These are phyloP conservation scores for Nannochloropsis oceanica DNA, from an alignment of 108 stramenopile species.

Conservation along the genomic window DNA sequence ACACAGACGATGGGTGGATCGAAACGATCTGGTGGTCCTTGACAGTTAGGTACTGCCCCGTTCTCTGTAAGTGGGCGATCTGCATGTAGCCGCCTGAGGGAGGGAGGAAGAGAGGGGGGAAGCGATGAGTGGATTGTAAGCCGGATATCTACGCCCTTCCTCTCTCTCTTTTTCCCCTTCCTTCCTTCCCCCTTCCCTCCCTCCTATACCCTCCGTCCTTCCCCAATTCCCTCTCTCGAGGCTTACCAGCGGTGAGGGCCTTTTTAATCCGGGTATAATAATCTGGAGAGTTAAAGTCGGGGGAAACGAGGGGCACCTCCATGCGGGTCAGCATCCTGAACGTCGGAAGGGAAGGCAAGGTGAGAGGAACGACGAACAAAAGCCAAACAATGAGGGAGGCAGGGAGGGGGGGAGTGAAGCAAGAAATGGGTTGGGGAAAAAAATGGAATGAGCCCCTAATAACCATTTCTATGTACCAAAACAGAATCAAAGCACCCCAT, in stretches of 20 bases:
- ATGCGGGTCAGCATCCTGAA: not conserved
- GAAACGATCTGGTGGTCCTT: slow-evolving; percentile 96
- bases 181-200: too few species aligned
- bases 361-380: not conserved
- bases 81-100: slow-evolving; percentile 9
- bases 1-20: slow-evolving; percentile 81
- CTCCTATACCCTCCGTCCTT: not conserved
- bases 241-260: slow-evolving; percentile 16
- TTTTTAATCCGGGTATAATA: slow-evolving; percentile 67
- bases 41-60: slow-evolving; percentile 86
- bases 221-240: too few species aligned
- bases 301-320: slow-evolving; percentile 50
- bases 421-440: too few species aligned
- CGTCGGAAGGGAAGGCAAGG: not conserved
- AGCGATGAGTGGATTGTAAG: too few species aligned
- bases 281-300: slow-evolving; percentile 61
- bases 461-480: too few species aligned
- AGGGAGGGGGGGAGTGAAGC: too few species aligned
- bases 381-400: too few species aligned
- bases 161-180: too few species aligned
- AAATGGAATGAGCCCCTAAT: too few species aligned
- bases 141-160: too few species aligned
- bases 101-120: not conserved
- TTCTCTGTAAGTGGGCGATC: slow-evolving; percentile 72
- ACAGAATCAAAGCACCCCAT: too few species aligned